These are phyloP conservation scores for Meira nashicola DNA, from an alignment of 1,284 basidiomycete species.

Conservation along the genomic window DNA sequence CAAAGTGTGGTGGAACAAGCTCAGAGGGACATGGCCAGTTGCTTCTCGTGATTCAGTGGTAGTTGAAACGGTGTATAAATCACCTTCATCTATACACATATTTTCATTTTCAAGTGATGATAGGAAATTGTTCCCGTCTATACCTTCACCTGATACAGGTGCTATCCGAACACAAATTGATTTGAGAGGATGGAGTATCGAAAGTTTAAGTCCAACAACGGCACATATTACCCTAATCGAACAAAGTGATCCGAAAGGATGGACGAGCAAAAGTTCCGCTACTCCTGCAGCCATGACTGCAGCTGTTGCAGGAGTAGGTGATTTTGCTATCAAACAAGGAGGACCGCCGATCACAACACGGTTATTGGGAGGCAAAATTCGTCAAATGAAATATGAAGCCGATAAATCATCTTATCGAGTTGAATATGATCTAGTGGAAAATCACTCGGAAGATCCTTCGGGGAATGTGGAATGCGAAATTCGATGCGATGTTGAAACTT, in stretches of 20 bases:
- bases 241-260: slow-evolving; percentile 93
- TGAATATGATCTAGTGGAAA: slow-evolving; percentile 68
- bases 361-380: slow-evolving; percentile 70
- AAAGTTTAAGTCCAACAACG: slow-evolving; percentile 88
- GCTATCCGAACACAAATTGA: slow-evolving; percentile 91
- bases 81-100: slow-evolving; percentile 81
- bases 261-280: slow-evolving; percentile 82
- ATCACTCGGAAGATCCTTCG: slow-evolving; percentile 9
- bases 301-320: slow-evolving; percentile 78
- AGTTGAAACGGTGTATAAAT: slow-evolving; percentile 94
- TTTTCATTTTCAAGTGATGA: slow-evolving; percentile 94
- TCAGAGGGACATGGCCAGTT: slow-evolving; percentile 39
- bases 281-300: slow-evolving; percentile 76
- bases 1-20: slow-evolving; percentile 56
- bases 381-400: slow-evolving; percentile 75
- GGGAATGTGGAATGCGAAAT: slow-evolving; percentile 78
- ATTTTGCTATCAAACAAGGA: slow-evolving; percentile 86
- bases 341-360: slow-evolving; percentile 85
- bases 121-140: slow-evolving; percentile 73
- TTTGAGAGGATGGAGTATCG: slow-evolving; percentile 93
- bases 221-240: slow-evolving; percentile 90
- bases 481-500: slow-evolving; percentile 86
- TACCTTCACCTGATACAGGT: slow-evolving; percentile 64
- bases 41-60: slow-evolving; percentile 79
- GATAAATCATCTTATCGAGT: slow-evolving; percentile 76